Conservation (phyloP, 176 grass and related monocot species). For the Musa schizocarpa region DNA sequence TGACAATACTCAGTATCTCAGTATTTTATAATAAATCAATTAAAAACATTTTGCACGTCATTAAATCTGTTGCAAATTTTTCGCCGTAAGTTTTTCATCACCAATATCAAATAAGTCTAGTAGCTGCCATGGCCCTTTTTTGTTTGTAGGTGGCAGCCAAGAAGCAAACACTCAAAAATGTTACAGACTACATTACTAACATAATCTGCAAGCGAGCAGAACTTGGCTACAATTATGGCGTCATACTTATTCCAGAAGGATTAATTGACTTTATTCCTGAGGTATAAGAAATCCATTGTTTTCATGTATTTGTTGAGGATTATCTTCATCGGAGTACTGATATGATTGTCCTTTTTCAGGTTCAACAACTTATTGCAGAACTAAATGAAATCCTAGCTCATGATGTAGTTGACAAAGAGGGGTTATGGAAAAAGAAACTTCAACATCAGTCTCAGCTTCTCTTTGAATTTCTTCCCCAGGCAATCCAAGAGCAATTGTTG, state of each 20-base stretch:
- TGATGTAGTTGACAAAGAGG: slow-evolving; percentile 81
- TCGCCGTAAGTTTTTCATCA: too few species aligned
- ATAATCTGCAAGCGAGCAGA: slow-evolving; percentile 83
- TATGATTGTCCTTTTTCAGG: slow-evolving; percentile 26
- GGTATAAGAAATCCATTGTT: slow-evolving; percentile 32
- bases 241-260: slow-evolving; percentile 96
- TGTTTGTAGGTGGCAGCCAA: slow-evolving; percentile 56
- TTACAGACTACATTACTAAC: slow-evolving; percentile 90
- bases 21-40: too few species aligned
- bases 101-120: slow-evolving; percentile 1
- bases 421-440: slow-evolving; percentile 89
- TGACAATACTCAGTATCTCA: too few species aligned
- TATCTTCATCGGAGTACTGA: background rate
- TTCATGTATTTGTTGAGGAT: background rate
- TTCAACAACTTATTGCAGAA: slow-evolving; percentile 91
- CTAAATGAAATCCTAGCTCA: slow-evolving; percentile 93
- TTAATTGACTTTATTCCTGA: slow-evolving; percentile 97
- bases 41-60: too few species aligned
- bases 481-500: slow-evolving; percentile 89
- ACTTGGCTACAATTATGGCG: slow-evolving; percentile 93
- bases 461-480: slow-evolving; percentile 83
- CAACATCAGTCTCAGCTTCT: slow-evolving; percentile 41
- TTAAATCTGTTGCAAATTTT: too few species aligned
- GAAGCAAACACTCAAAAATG: slow-evolving; percentile 86
- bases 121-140: background rate